Evolutionary conservation across 169 alveolate species (phyloP).

Genomic region (Cryptosporidium sp.): DNA sequence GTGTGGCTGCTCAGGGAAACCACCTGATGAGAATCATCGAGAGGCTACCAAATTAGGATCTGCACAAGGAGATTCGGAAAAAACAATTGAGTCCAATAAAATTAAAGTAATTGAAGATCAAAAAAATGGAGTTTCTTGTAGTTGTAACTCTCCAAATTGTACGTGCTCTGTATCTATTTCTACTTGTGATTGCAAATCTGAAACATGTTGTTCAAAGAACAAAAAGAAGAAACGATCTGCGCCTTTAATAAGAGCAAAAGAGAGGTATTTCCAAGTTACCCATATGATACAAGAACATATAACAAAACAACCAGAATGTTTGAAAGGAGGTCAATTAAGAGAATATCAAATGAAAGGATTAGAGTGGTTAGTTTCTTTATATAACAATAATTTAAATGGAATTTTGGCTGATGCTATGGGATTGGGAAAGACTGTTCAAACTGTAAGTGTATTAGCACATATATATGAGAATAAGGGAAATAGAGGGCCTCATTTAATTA

Average conservation of each 20-base stretch:
- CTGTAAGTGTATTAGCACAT: slow-evolving; percentile 91
- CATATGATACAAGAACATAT: slow-evolving; percentile 92
- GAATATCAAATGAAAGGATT: slow-evolving; percentile 93
- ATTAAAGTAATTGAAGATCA: not conserved
- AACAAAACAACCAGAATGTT: slow-evolving; percentile 88
- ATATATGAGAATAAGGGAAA: slow-evolving; percentile 89
- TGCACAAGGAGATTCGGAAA: not conserved
- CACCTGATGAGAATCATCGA: not conserved
- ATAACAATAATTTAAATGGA: slow-evolving; percentile 95
- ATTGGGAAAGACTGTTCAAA: slow-evolving; percentile 94
- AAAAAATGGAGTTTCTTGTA: not conserved
- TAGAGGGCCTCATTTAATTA: slow-evolving; percentile 94
- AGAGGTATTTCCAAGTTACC: slow-evolving; percentile 89
- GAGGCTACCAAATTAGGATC: not conserved
- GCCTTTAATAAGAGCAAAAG: slow-evolving; percentile 76
- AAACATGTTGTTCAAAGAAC: slow-evolving; percentile 37
- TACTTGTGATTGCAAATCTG: slow-evolving; percentile 38
- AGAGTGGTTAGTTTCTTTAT: slow-evolving; percentile 94
- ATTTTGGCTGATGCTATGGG: slow-evolving; percentile 97
- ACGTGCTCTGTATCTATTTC: slow-evolving; percentile 26
- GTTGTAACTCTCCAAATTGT: slow-evolving; percentile 25
- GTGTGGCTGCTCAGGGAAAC: slow-evolving; percentile 19
- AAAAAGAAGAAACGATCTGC: slow-evolving; percentile 48
- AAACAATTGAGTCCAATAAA: not conserved
- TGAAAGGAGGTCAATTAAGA: slow-evolving; percentile 90